Evolutionary conservation across 2,329 filamentous ascomycete species (phyloP).

Genomic region (Ceratocystis lukuohia): DNA sequence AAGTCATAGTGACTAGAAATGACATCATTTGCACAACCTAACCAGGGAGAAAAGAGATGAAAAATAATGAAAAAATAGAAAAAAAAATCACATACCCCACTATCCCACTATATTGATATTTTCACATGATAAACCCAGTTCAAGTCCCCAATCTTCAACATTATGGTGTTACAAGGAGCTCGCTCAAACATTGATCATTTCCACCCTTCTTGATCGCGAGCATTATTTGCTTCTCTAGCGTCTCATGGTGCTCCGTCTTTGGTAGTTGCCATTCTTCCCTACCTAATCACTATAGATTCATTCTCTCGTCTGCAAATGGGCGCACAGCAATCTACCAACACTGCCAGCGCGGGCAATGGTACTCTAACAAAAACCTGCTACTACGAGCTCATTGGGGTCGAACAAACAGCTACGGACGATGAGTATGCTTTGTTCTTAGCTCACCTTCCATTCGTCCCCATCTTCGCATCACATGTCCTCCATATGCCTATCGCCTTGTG

Average conservation of each 20-base stretch:
- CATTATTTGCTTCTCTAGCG: no score
- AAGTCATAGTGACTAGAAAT: background rate
- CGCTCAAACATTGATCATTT: background rate
- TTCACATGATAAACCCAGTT: background rate
- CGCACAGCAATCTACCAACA: constrained; percentile 40
- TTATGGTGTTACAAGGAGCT: background rate
- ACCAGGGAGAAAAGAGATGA: background rate
- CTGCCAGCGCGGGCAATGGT: constrained; percentile 24
- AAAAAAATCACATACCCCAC: background rate
- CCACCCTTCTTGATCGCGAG: no score
- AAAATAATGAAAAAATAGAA: background rate
- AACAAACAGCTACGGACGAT: constrained; percentile 60
- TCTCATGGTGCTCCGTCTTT: no score
- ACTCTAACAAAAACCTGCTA: constrained; percentile 56
- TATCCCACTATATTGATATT: background rate
- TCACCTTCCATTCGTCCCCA: background rate
- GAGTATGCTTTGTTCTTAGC: constrained; percentile 42
- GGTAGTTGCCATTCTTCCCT: background rate
- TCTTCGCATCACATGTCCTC: no score
- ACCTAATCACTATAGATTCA: background rate
- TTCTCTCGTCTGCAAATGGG: constrained; percentile 33
- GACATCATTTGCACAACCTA: background rate
- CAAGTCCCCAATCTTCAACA: background rate
- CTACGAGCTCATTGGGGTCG: constrained; percentile 70
- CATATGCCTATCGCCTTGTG: background rate